These are phyloP conservation scores for Penicillium olsonii DNA, from an alignment of 2,329 filamentous ascomycete species.

Conservation along the genomic window DNA sequence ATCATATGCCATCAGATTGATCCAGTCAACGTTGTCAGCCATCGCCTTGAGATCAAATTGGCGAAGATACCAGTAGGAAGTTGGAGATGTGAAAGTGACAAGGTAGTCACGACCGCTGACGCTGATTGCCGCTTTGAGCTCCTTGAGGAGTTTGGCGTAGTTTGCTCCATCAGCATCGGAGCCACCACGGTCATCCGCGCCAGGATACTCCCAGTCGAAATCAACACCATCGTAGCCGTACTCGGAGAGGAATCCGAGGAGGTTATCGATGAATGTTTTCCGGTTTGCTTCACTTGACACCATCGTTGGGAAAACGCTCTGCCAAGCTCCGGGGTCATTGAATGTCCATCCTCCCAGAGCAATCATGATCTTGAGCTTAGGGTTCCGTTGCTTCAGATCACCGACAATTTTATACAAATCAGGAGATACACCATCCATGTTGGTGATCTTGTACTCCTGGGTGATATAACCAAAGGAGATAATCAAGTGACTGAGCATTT, in stretches of 20 bases:
- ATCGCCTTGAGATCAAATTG: neutral
- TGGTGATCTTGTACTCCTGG: neutral
- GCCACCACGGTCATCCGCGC: constrained; percentile 43
- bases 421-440: too few species aligned
- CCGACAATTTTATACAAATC: constrained; percentile 30
- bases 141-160: constrained; percentile 23
- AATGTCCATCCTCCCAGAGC: constrained; percentile 47
- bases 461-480: constrained; percentile 2
- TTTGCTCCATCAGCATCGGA: constrained; percentile 36
- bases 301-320: constrained; percentile 24
- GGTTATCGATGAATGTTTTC: constrained; percentile 37
- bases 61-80: neutral
- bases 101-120: too few species aligned
- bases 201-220: constrained; percentile 49
- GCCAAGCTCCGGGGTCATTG: constrained; percentile 30
- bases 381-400: neutral
- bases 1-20: constrained; percentile 40
- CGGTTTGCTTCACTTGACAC: constrained; percentile 14
- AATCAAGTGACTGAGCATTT: constrained; percentile 5
- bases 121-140: neutral
- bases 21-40: constrained; percentile 22
- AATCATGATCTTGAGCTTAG: constrained; percentile 34
- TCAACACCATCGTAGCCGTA: constrained; percentile 52
- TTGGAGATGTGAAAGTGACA: neutral
- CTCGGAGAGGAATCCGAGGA: constrained; percentile 42